Evolutionary conservation across 306 rosid genomes (phyloP).

Genomic region (Begonia loranthoides): DNA sequence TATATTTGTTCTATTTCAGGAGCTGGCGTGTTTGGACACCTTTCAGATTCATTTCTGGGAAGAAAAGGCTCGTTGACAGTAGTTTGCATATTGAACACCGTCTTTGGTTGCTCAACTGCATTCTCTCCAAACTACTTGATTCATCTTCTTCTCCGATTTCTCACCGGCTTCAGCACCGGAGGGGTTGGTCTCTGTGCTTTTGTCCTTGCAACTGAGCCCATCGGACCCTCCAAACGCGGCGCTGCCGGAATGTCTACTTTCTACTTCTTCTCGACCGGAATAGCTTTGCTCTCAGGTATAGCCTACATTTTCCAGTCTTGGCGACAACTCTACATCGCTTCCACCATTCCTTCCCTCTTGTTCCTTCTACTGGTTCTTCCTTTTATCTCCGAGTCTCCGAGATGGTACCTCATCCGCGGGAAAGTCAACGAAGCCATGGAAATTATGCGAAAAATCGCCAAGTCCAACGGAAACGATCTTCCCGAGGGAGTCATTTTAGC

Average conservation of each 20-base stretch:
- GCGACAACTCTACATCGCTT: conserved; percentile 58
- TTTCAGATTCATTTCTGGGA: conserved; percentile 70
- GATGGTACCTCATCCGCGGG: conserved; percentile 86
- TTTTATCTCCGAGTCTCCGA: conserved; percentile 73
- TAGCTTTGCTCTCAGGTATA: conserved; percentile 45
- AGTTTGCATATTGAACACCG: conserved; percentile 55
- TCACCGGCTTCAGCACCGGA: conserved; percentile 72
- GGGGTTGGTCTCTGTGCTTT: conserved; percentile 85
- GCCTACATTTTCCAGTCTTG: conserved; percentile 55
- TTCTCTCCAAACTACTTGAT: conserved; percentile 40
- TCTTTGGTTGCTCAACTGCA: conserved; percentile 72
- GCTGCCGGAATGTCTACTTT: conserved; percentile 74
- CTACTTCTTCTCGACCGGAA: conserved; percentile 84
- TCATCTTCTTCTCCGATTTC: conserved; percentile 59
- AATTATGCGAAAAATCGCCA: conserved; percentile 55
- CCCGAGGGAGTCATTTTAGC: conserved; percentile 34
- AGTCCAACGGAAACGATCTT: conserved; percentile 36
- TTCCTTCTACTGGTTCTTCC: conserved; percentile 45
- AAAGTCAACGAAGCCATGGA: conserved; percentile 39
- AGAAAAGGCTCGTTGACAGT: conserved; percentile 64
- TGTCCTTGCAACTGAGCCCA: conserved; percentile 69
- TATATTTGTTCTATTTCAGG: conserved; percentile 37
- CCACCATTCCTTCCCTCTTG: conserved; percentile 66
- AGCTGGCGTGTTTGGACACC: conserved; percentile 87
- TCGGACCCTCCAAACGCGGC: conserved; percentile 68